phyloP scores from a whole-genome alignment of 176 grass and related monocot genomes.

The Canna indica region DNA sequence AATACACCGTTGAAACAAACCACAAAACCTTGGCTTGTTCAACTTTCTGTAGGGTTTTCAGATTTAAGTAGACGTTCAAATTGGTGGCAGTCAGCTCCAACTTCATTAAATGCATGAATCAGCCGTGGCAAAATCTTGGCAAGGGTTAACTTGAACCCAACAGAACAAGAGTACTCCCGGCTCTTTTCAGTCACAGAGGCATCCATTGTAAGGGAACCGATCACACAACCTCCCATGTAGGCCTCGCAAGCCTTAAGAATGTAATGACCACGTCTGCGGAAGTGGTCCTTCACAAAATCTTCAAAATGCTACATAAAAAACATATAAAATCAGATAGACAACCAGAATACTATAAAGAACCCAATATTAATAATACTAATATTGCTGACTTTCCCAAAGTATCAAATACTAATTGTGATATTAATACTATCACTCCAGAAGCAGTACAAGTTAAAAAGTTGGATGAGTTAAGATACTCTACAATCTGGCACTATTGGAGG shows the following conservation, averaged over 20 bases:
- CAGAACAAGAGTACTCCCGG: conserved; percentile 60
- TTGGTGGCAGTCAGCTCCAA: conserved; percentile 48
- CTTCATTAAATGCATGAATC: conserved; percentile 49
- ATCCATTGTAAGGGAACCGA: conserved; percentile 66
- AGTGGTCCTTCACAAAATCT: conserved; percentile 68
- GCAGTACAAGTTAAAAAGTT: too few species aligned
- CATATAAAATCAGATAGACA: background rate
- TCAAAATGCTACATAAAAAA: conserved; percentile 67
- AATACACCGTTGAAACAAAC: background rate
- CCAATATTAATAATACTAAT: too few species aligned
- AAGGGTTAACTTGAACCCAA: conserved; percentile 82
- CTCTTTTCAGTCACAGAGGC: conserved; percentile 53
- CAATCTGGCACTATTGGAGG: too few species aligned
- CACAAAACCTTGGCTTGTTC: conserved; percentile 3
- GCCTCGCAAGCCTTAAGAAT: conserved; percentile 91
- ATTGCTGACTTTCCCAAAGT: too few species aligned
- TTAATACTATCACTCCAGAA: too few species aligned
- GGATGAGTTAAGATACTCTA: too few species aligned
- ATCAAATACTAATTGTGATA: too few species aligned
- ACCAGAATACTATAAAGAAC: conserved; percentile 7
- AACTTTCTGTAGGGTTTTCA: conserved; percentile 39
- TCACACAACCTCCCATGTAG: conserved; percentile 61
- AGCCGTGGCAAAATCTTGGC: conserved; percentile 74
- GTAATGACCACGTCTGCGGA: conserved; percentile 54
- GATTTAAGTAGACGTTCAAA: conserved; percentile 56